Percentiles rank a stretch among this genome's conserved stretches.
Conservation (phyloP, 352 stramenopile species). For the Phytophthora tentaculata region DNA sequence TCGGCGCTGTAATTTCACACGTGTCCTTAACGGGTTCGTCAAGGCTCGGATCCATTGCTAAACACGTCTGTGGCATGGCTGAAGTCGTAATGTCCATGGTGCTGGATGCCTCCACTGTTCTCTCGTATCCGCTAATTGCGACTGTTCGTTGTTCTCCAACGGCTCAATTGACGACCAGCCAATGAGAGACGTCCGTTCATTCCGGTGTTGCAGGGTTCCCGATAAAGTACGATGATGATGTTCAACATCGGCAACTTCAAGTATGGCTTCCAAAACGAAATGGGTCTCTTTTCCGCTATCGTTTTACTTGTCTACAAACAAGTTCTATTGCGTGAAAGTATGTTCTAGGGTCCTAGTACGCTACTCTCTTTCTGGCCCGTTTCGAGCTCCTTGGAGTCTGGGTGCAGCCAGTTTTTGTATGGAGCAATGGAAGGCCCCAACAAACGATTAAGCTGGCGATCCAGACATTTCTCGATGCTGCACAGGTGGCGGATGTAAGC, state of each 20-base stretch:
- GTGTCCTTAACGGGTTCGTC: neutral
- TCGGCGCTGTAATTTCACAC: constrained; percentile 9
- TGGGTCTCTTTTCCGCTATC: neutral
- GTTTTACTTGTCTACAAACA: neutral
- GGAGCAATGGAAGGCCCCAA: constrained; percentile 23
- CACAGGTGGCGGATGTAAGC: constrained; percentile 94
- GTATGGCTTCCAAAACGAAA: neutral
- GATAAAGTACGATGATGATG: constrained; percentile 28
- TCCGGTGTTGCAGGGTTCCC: constrained; percentile 27
- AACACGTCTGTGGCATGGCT: neutral
- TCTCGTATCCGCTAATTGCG: constrained; percentile 12
- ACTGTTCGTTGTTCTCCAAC: constrained; percentile 20
- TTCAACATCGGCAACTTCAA: constrained; percentile 21
- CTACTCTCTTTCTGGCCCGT: neutral
- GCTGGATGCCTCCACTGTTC: neutral
- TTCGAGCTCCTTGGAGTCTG: constrained; percentile 25
- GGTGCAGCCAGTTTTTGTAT: constrained; percentile 40
- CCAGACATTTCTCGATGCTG: constrained; percentile 87
- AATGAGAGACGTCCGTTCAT: constrained; percentile 13
- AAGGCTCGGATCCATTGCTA: constrained; percentile 5
- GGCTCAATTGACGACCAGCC: constrained; percentile 3
- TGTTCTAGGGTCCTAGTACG: neutral
- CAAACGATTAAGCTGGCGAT: constrained; percentile 44
- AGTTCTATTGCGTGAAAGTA: neutral
- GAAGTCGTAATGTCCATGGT: neutral